Base-by-base conservation (phyloP, 345 rosid genomes). In the Erodium maritimum region DNA sequence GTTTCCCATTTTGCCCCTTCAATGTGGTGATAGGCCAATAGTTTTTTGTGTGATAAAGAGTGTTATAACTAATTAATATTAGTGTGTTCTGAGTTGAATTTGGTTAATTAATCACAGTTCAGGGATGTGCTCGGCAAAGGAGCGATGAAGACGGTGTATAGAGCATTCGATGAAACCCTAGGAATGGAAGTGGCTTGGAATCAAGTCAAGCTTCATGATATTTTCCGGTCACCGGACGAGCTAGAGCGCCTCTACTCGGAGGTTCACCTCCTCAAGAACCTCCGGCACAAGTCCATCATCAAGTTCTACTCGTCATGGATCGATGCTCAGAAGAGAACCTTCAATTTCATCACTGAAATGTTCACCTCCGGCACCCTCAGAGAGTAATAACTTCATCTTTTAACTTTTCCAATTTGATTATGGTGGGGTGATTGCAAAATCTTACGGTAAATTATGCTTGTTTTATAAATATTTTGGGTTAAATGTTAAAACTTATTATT, bases 111-210 rank as follows among this genome's bases (percentile, higher is more conserved):
- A 19, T 48, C 55, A 70, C 79, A 93, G 99, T 83, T 75, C 21
- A 74, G 78, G 58, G 97, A 89, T 54, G 67, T 93, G 53, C 82
- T 93, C 58, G 99, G 99, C 19, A 87, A 71, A 77, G 99, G 99
- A 20, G 99, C 99, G 42, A 79, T 77, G 91, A 93, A 93, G 75
- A 93, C 87, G 5, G 99, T 93, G 72, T 93, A 89, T 63, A 87
- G 70, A 69, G 96, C 96, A 16, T 93, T 93, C 55, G 94, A 93
- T 61, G 85, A 89, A 60, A 78, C 78, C 53, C 68, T 81, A 24
- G 99, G 90, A 18, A 85, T 93, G 77, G 99, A 93, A 69, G 96
- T 89, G 51, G 99, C 99, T 2, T 93, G 99, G 99, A 93, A 83
- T 71, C 96, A 89, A 57, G 89, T 89, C 69, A 77, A 75, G 71